Base-by-base conservation (phyloP, 257 asterid species). In the Nicotiana obtusifolia region DNA sequence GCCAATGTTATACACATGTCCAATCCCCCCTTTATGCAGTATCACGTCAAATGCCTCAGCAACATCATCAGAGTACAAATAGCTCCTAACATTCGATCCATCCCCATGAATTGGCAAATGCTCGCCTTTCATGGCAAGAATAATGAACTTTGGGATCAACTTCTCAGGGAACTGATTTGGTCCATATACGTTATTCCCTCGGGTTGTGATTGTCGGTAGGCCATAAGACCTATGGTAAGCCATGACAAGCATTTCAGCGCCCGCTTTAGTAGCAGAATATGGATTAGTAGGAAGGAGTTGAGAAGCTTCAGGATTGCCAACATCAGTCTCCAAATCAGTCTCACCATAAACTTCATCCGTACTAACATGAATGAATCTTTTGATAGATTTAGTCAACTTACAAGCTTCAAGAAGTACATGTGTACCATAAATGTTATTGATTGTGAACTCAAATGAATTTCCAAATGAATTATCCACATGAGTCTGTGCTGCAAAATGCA, bases 401-500 rank as follows among this genome's bases (percentile, higher is more conserved):
- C 80, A 81, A 69, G 83, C 83, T 17, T 81, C 83, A 3, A 81
- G 84, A 68, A 81, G 81, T 22, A 71, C 84, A n/a, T 71, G 84
- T 4, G 84, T 73, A 24, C 84, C 84, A n/a, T 71, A 81, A 28
- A 81, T 73, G 11, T 81, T 81, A 19, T 71, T 81, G 53, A 33
- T 81, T 0, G 84, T 71, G 31, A 81, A 81, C 53, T 81, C 84
- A 3, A 81, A 81, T 0, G 80, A 81, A 2, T 81, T 81, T 59
- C 84, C 84, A 69, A 68, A 81, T 26, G 80, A 68, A 73, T 81
- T 81, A 33, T 81, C 84, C 28, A 81, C 80, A 71, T 69, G 73
- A 37, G 84, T 81, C 20, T 81, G 84, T 24, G 84, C 84, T 59
- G 84, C 84, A 59, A 81, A 81, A 19, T 81, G 84, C 84, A 81